Evolutionary conservation across 169 alveolate genomes (phyloP).

Genomic region (Plasmodium vivax): DNA sequence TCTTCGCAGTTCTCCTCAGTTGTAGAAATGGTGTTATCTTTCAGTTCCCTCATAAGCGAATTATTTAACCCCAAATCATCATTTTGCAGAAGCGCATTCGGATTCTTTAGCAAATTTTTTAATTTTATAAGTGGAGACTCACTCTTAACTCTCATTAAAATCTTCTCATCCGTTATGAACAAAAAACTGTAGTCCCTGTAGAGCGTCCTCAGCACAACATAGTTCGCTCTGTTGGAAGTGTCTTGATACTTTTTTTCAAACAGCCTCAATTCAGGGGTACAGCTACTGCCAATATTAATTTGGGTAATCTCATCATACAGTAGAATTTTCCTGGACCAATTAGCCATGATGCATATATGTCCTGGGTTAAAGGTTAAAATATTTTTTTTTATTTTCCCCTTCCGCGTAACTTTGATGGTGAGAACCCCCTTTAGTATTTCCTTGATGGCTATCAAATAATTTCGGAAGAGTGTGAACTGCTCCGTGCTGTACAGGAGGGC

Average conservation of each 20-base stretch:
- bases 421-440: conserved; percentile 17
- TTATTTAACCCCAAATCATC: not conserved
- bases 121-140: conserved; percentile 4
- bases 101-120: conserved; percentile 2
- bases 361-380: not conserved
- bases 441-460: conserved; percentile 21
- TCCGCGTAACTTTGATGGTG: conserved; percentile 29
- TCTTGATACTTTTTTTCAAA: conserved; percentile 19
- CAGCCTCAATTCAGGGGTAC: conserved; percentile 29
- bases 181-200: conserved; percentile 54
- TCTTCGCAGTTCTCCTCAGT: not conserved
- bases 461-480: conserved; percentile 30
- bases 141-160: not conserved
- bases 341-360: conserved; percentile 19
- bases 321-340: conserved; percentile 46
- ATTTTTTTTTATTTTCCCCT: conserved; percentile 28
- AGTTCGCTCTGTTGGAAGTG: conserved; percentile 19
- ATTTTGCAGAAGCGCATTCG: not conserved
- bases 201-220: conserved; percentile 31
- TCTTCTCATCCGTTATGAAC: conserved; percentile 37
- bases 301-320: conserved; percentile 55
- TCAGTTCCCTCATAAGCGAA: not conserved
- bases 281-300: conserved; percentile 42
- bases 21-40: not conserved
- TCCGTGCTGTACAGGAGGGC: conserved; percentile 25